phyloP scores from a whole-genome alignment of 306 rosid genomes.

The Cucumis hystrix region DNA sequence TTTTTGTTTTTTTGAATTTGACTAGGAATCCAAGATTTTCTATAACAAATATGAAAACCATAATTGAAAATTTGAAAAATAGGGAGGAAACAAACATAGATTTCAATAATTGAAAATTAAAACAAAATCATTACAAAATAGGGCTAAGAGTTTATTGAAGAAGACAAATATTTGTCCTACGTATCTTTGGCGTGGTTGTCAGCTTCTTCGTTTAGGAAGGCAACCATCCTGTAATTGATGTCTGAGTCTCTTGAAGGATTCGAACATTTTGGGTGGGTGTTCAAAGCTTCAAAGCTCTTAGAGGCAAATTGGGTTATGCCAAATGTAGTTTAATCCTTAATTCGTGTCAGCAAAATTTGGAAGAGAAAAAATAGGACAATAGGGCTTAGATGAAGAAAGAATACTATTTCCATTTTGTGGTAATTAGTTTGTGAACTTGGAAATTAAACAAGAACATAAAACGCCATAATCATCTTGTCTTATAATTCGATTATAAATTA shows the following conservation, averaged over 20 bases:
- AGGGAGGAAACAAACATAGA: too few species aligned
- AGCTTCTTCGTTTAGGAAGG: background rate
- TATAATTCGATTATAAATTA: background rate
- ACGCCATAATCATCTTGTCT: background rate
- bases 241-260: background rate
- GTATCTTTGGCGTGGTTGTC: background rate
- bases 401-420: background rate
- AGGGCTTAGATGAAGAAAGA: background rate
- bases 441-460: background rate
- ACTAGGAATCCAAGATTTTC: background rate
- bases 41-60: background rate
- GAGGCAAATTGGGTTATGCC: background rate
- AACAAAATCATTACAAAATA: too few species aligned
- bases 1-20: background rate
- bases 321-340: background rate
- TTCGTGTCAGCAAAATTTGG: background rate
- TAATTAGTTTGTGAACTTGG: background rate
- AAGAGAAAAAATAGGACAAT: background rate
- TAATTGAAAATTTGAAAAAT: background rate
- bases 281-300: background rate
- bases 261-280: background rate
- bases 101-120: too few species aligned
- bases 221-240: background rate
- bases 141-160: background rate
- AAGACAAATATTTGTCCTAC: background rate